Evolutionary conservation across 2,329 filamentous ascomycete genomes (phyloP).

Genomic region (Arachnomyces sp.): DNA sequence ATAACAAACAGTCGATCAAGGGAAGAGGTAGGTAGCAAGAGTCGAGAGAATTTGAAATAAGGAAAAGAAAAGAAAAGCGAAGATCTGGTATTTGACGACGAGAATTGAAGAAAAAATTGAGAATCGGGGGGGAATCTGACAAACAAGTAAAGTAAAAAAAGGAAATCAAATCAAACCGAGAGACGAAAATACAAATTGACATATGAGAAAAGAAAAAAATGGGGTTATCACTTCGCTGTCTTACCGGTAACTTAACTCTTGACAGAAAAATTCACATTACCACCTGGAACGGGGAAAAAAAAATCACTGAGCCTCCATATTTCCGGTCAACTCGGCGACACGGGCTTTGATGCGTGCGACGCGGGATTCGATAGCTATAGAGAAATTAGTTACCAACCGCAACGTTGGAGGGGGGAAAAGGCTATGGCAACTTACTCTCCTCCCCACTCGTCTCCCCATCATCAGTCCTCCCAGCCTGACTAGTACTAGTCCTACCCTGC

Average conservation of each 20-base stretch:
- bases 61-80: no score
- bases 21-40: no score
- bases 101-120: slow-evolving; percentile 5
- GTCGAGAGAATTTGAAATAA: no score
- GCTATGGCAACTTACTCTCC: slow-evolving; percentile 63
- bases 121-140: slow-evolving; percentile 6
- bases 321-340: slow-evolving; percentile 85
- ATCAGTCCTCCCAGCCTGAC: slow-evolving; percentile 55
- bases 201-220: background rate
- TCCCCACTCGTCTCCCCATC: slow-evolving; percentile 91
- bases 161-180: slow-evolving; percentile 5
- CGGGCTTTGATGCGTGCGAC: slow-evolving; percentile 97
- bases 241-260: background rate
- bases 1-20: no score
- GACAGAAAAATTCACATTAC: no score
- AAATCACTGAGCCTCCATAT: slow-evolving; percentile 55
- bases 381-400: slow-evolving; percentile 19
- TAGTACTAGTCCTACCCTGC: slow-evolving; percentile 50
- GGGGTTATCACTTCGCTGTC: background rate
- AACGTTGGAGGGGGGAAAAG: background rate
- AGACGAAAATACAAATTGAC: background rate
- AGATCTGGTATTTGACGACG: background rate
- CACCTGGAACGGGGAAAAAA: background rate
- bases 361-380: slow-evolving; percentile 80
- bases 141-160: slow-evolving; percentile 7